Conservation (phyloP, 768 basidiomycete species). For the Lentinus brumalis region DNA sequence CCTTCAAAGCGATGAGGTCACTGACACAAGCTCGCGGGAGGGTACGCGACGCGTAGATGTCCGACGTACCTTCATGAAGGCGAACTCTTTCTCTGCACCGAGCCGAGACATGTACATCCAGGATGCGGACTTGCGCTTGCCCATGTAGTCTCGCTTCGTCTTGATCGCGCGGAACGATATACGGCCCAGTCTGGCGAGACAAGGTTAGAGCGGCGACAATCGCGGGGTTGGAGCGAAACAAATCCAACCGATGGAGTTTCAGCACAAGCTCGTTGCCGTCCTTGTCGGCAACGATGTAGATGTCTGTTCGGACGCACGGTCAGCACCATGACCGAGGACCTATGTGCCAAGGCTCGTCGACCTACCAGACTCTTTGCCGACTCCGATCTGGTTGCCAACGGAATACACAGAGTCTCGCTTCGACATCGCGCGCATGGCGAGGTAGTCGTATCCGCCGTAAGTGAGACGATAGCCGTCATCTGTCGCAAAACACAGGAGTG, state of each 20-base stretch:
- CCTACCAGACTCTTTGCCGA: constrained; percentile 95
- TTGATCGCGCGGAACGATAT: constrained; percentile 97
- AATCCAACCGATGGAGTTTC: constrained; percentile 84
- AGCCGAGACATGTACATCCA: constrained; percentile 99
- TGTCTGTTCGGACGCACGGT: constrained; percentile 55
- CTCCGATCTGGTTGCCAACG: constrained; percentile 97
- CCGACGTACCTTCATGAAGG: constrained; percentile 88
- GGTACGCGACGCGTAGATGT: background rate
- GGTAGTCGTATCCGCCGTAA: constrained; percentile 97
- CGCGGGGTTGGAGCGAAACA: background rate
- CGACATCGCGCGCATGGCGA: constrained; percentile 91
- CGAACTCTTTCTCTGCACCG: constrained; percentile 96
- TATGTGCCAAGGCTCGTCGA: background rate
- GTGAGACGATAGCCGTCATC: constrained; percentile 98
- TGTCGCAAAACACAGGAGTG: constrained; percentile 33
- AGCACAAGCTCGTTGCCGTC: constrained; percentile 87
- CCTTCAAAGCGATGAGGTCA: constrained; percentile 45
- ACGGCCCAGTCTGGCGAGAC: constrained; percentile 75
- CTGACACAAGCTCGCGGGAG: background rate
- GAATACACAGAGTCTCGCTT: constrained; percentile 87
- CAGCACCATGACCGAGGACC: background rate
- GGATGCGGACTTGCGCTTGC: constrained; percentile 91
- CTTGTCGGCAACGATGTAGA: constrained; percentile 85
- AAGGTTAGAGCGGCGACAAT: background rate
- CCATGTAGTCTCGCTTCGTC: constrained; percentile 93